Evolutionary conservation across 805 yeast genomes (phyloP).

Genomic region (Tetrapisispora nanseiensis): DNA sequence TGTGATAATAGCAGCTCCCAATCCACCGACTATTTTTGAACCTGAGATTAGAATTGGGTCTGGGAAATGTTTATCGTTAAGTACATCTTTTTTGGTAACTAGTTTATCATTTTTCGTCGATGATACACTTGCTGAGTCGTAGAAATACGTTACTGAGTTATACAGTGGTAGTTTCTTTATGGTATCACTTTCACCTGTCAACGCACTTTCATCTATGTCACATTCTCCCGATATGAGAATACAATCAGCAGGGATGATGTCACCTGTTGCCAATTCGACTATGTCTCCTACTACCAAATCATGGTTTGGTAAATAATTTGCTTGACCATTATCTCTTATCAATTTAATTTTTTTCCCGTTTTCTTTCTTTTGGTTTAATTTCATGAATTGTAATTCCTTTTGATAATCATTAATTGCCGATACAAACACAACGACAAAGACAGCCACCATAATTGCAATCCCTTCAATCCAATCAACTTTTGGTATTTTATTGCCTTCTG

Average conservation of each 20-base stretch:
- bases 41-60: conserved; percentile 92
- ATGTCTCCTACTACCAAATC: conserved; percentile 83
- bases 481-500: conserved; percentile 67
- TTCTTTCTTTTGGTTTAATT: conserved; percentile 79
- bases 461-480: conserved; percentile 98
- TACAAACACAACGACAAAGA: conserved; percentile 79
- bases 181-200: conserved; percentile 90
- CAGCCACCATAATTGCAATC: conserved; percentile 90
- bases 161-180: conserved; percentile 57
- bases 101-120: too few species aligned
- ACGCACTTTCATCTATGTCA: conserved; percentile 84
- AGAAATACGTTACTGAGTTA: conserved; percentile 27
- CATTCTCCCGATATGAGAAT: conserved; percentile 63
- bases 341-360: conserved; percentile 75
- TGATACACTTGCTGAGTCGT: too few species aligned
- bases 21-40: conserved; percentile 75
- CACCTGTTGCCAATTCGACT: conserved; percentile 81
- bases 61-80: conserved; percentile 14
- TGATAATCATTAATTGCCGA: conserved; percentile 96
- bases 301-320: conserved; percentile 56
- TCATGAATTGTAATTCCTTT: conserved; percentile 87
- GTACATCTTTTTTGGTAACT: too few species aligned
- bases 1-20: conserved; percentile 77
- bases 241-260: conserved; percentile 83
- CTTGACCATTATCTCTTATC: conserved; percentile 53